A percentile compares a stretch with the other conserved stretches of the same genome.
Conservation (phyloP, 1,284 basidiomycete genomes). For the Tilletia walkeri region DNA sequence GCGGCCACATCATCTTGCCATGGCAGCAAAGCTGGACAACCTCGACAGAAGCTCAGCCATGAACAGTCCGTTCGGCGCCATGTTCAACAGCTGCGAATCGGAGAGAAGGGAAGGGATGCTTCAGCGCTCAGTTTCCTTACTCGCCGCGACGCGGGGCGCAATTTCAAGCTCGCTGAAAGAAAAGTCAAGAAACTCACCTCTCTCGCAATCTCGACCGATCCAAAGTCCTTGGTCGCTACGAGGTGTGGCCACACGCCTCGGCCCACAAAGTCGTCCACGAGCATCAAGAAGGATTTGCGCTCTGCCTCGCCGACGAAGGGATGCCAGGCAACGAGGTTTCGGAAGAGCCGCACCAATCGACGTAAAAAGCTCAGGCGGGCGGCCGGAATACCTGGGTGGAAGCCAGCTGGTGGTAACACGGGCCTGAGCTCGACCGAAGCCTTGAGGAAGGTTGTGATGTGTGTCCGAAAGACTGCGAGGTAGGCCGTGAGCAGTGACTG, state of each 20-base stretch:
- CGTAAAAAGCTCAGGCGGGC: conserved; percentile 6
- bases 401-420: not conserved
- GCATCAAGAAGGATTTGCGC: not conserved
- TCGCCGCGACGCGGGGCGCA: not conserved
- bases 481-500: conserved; percentile 21
- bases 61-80: not conserved
- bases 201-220: not conserved
- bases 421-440: not conserved
- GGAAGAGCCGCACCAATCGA: not conserved
- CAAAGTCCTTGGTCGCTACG: conserved; percentile 13
- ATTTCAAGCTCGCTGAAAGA: no score
- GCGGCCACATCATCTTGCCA: not conserved
- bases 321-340: not conserved
- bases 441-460: conserved; percentile 12
- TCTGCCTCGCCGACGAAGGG: not conserved
- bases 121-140: not conserved
- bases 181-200: conserved; percentile 2
- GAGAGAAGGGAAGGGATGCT: not conserved
- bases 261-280: conserved; percentile 1
- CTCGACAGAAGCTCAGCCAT: not conserved
- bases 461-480: not conserved
- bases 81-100: not conserved
- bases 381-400: conserved; percentile 1
- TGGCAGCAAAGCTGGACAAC: conserved; percentile 7
- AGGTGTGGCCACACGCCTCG: conserved; percentile 6